Evolutionary conservation across 106 monocot genomes (phyloP), one percentile per base, ranked within the genome.

Genomic region (Cymbidium sinense): DNA sequence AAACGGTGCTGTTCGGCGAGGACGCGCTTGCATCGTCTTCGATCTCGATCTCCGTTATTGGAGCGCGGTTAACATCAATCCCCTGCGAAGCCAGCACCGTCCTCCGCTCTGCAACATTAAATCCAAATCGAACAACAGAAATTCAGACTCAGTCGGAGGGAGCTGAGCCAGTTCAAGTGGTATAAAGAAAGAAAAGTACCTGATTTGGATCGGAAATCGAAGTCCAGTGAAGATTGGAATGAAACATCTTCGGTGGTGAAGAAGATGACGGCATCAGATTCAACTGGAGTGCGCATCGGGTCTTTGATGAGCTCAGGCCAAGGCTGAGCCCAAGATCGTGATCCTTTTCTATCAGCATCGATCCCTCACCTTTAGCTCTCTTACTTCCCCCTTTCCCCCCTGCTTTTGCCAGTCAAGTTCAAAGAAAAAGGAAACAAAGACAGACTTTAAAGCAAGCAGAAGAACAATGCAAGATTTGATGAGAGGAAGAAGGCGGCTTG

Each of bases 41-140:
- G 34, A 34, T 35, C 13, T 75, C 75, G 21, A 73, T 50, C 43
- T 75, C 75, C 27, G 34, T 47, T 33, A 44, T 64, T 34, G 81
- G 75, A 12, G 65, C 62, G n/a, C 75, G 81, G 18, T 81, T 81
- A n/a, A 81, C 81, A 37, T 81, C 81, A 39, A 81, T 75, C 50
- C 81, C 65, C 39, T 19, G 74, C 12, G 34, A 33, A 33, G 34
- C 34, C 34, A 35, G 70, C 35, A 17, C 34, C 34, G 34, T 19
- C 70, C 34, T 35, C 70, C 7, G 70, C 13, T 70, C 70, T 70
- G 70, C n/a, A 35, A 33, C 70, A 70, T 70, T 70, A 17, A 35
- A 33, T 7, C 33, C 30, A 4, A 44, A 29, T 34, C 37, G 43
- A 39, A 65, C 50, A 50, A 5, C 5, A 58, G 11, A 61, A 0